phyloP scores from a whole-genome alignment of 345 rosid genomes.

The Psidium friedrichsthalianum region DNA sequence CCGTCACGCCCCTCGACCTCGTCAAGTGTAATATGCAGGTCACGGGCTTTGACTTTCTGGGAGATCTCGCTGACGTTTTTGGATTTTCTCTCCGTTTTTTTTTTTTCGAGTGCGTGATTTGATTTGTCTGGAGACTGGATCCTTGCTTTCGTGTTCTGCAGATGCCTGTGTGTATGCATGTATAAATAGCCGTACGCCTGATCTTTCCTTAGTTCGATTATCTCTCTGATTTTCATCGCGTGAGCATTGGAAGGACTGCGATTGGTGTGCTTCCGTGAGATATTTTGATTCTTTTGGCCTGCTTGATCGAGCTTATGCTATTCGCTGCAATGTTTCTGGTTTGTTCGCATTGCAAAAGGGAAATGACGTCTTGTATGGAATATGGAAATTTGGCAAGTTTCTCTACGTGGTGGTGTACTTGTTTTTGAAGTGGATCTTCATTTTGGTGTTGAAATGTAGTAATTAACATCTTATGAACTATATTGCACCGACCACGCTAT shows the following conservation, averaged over 20 bases:
- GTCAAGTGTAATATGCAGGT: constrained; percentile 99
- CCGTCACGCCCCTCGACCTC: constrained; percentile 89
- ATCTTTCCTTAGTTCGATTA: not conserved
- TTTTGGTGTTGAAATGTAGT: not conserved
- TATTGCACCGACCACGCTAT: too few relatives aligned
- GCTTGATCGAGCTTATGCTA: not conserved
- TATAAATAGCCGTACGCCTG: not conserved
- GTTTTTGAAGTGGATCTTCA: not conserved
- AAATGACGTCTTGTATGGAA: too few relatives aligned
- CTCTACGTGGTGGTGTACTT: too few relatives aligned
- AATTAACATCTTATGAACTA: not conserved
- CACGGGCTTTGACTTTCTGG: not conserved
- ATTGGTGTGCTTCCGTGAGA: not conserved
- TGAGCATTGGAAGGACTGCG: not conserved
- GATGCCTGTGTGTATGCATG: not conserved
- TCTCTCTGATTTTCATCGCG: not conserved
- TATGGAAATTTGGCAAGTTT: too few relatives aligned
- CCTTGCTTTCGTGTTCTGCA: not conserved
- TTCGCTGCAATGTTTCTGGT: not conserved
- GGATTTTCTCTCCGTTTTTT: not conserved
- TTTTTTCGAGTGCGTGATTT: not conserved
- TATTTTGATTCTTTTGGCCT: not conserved
- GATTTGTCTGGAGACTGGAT: not conserved
- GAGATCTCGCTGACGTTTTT: not conserved
- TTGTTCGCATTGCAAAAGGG: not conserved